Base-by-base conservation (phyloP, 2,329 filamentous ascomycete genomes). In the Periconia digitata region DNA sequence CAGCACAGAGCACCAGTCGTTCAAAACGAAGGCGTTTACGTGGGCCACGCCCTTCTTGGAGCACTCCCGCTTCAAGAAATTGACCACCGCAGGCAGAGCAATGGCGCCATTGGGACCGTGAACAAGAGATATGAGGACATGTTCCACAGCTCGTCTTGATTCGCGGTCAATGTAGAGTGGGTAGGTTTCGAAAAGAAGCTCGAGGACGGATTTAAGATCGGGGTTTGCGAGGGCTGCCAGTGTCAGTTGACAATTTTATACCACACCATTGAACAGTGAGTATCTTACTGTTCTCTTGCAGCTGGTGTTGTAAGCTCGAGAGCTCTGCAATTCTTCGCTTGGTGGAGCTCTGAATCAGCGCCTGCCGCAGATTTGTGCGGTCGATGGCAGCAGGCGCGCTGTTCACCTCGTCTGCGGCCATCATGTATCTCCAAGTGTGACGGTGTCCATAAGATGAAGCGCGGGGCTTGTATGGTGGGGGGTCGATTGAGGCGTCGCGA, bases 1-100 rank as follows among this genome's bases (percentile, higher is more conserved):
- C 43, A 96, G 74, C 49, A 92, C 71, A 49, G 87, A 88, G 70
- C 85, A 90, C 92, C 92, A 99, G 71, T 96, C 90, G 13, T 94
- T 80, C 58, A 99, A 77, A 41, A 95, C 90, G 67, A 96, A 95
- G 5, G 91, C 89, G 71, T 85, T 95, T 37, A 81, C 83, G 15
- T 87, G 76, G 24, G 92, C 90, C 61, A 97, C 85, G 54, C 84
- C 85, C 16, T 81, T 76, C 70, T 95, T 96, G 54, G 82, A 79
- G 13, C 86, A 83, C 72, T 99, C 92, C 24, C 79, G 75, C 52
- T 85, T 83, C 50, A 96, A 71, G 42, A 81, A 81, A 37, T 80
- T 77, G 38, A 90, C 79, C 49, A 96, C 82, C 1, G 80, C 76
- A 34, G 82, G 76, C 41, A 94, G 73, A 21, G 82, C 71, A 8